Evolutionary conservation across 2,329 filamentous ascomycete species (phyloP).

Genomic region (Pseudocercospora crystallina): DNA sequence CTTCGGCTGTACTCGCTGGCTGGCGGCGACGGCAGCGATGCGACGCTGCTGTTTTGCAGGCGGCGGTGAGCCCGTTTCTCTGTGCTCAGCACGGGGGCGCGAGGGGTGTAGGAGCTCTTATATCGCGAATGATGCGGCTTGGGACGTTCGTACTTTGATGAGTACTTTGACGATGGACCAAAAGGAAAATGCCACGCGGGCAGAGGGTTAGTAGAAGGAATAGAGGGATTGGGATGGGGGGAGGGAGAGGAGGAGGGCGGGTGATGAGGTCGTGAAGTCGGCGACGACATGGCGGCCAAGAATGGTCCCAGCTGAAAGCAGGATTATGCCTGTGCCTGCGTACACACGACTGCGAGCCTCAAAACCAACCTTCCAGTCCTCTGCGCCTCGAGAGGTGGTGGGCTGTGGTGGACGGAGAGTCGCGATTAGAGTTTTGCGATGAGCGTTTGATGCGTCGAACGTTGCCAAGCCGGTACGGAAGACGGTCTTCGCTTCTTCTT

Average conservation of each 20-base stretch:
- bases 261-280: conserved; percentile 12
- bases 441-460: not conserved
- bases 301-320: not conserved
- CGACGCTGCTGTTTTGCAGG: conserved; percentile 23
- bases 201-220: conserved; percentile 9
- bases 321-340: not conserved
- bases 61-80: conserved; percentile 32
- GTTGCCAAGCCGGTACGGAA: not conserved
- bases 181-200: conserved; percentile 32
- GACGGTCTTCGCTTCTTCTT: too few relatives aligned
- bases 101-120: conserved; percentile 25
- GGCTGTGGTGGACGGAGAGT: not conserved
- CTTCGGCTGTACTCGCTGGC: conserved; percentile 19
- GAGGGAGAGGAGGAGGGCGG: conserved; percentile 16
- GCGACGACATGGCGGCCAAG: conserved; percentile 9
- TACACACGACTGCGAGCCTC: too few relatives aligned
- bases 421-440: not conserved
- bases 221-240: conserved; percentile 6
- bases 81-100: conserved; percentile 30
- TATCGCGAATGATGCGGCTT: conserved; percentile 19
- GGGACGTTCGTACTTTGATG: conserved; percentile 24
- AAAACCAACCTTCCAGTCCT: conserved; percentile 5
- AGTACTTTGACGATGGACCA: conserved; percentile 34
- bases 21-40: conserved; percentile 14
- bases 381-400: not conserved